Base-by-base conservation (phyloP, 148 eudicot species). In the Pharnaceum exiguum region DNA sequence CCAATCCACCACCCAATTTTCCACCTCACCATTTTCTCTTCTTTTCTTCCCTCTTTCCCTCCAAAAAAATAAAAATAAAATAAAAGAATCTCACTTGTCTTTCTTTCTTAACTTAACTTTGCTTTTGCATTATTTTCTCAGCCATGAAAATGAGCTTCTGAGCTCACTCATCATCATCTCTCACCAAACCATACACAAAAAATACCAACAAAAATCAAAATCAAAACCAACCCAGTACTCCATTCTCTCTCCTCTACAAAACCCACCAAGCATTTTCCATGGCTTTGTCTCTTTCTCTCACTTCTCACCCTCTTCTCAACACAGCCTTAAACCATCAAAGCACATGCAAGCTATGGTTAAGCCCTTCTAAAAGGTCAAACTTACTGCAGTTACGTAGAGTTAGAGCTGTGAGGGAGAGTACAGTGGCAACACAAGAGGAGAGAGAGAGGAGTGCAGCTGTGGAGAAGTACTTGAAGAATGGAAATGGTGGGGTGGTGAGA, bases 401-500 rank as follows among this genome's bases (percentile, higher is more conserved):
- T 50, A 62, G 68, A 23, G 89, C 87, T 19, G 55, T 42, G 15
- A 67, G 68, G 71, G 77, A 73, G 36, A 79, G 72, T 3, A 77
- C 77, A 16, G 36, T 52, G 1, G 44, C 80, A 23, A 55, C 66
- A n/a, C n/a, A n/a, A 26, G 83, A 84, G 19, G 77, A 71, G 37
- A 53, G 77, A 52, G 84, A 63, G 6, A 68, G 74, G 12, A 63
- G 74, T 59, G 75, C 59, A 29, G 59, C 42, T 10, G 62, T 62
- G 55, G 79, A 47, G 4, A 13, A 36, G 17, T 59, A 50, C 24
- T 13, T 74, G 12, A 73, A 54, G 28, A 71, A 57, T 26, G 69
- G 68, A 48, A 70, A 75, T 73, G 81, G 78, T 2, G 62, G 32
- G n/a, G 45, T n/a, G 16, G 59, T 59, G 45, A 32, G 45, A 18